Evolutionary conservation across 1,284 basidiomycete genomes (phyloP).

Genomic region (Macrocystidia cucumis): DNA sequence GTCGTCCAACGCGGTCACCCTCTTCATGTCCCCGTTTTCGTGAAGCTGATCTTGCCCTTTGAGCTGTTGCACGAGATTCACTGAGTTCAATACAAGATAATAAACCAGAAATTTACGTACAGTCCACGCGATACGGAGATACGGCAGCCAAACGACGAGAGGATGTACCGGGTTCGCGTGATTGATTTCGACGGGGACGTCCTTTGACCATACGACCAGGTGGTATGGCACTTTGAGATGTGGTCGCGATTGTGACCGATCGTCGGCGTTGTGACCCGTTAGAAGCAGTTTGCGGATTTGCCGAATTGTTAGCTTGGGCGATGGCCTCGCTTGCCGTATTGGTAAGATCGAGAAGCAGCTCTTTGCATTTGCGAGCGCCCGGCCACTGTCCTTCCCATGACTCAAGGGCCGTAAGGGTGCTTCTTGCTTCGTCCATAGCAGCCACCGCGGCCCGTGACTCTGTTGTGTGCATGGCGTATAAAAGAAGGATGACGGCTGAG

Average conservation of each 20-base stretch:
- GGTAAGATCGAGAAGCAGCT: conserved; percentile 61
- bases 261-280: conserved; percentile 40
- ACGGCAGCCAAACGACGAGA: conserved; percentile 53
- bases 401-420: conserved; percentile 63
- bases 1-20: conserved; percentile 34
- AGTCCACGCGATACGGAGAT: conserved; percentile 61
- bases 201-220: conserved; percentile 44
- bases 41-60: conserved; percentile 66
- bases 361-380: conserved; percentile 80
- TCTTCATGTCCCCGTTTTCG: conserved; percentile 67
- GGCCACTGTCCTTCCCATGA: conserved; percentile 87
- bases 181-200: conserved; percentile 44
- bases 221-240: conserved; percentile 20
- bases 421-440: conserved; percentile 79
- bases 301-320: conserved; percentile 22
- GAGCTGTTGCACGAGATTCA: conserved; percentile 35
- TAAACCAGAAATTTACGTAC: conserved; percentile 31
- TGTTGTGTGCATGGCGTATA: conserved; percentile 80
- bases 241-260: conserved; percentile 39
- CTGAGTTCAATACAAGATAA: conserved; percentile 18
- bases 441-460: conserved; percentile 60
- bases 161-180: conserved; percentile 47
- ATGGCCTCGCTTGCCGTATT: conserved; percentile 65
- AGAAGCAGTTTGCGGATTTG: conserved; percentile 23
- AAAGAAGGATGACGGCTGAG: conserved; percentile 79